Conservation (phyloP, 208 protist species). For the Entamoeba moshkovskii region DNA sequence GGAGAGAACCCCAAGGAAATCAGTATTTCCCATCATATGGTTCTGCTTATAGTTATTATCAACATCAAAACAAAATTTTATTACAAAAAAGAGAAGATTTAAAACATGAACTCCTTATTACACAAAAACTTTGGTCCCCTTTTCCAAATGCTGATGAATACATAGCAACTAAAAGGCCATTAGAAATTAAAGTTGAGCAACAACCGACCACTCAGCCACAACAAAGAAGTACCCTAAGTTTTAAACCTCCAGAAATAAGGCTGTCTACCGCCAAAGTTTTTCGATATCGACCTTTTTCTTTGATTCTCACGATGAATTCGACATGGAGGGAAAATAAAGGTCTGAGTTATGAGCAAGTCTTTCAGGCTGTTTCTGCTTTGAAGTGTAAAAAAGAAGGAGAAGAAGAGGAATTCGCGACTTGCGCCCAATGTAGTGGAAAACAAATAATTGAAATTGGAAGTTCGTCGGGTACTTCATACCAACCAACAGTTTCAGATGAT, state of each 20-base stretch:
- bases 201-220: background rate
- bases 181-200: background rate
- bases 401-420: background rate
- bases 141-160: background rate
- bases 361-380: background rate
- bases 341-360: background rate
- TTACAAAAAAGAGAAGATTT: background rate
- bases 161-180: background rate
- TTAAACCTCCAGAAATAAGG: background rate
- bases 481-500: background rate
- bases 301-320: background rate
- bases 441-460: background rate
- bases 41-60: background rate
- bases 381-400: background rate
- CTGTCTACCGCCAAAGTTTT: background rate
- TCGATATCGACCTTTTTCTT: background rate
- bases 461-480: background rate
- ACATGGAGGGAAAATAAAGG: background rate
- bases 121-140: background rate
- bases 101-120: background rate
- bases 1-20: background rate
- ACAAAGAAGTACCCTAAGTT: background rate
- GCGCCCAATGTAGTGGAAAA: background rate
- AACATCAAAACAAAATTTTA: background rate
- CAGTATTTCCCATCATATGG: background rate